A percentile compares a stretch with the other conserved stretches of the same genome.
Evolutionary conservation across 768 basidiomycete genomes (phyloP).

Genomic region (Porpolomopsis calyptriformis): DNA sequence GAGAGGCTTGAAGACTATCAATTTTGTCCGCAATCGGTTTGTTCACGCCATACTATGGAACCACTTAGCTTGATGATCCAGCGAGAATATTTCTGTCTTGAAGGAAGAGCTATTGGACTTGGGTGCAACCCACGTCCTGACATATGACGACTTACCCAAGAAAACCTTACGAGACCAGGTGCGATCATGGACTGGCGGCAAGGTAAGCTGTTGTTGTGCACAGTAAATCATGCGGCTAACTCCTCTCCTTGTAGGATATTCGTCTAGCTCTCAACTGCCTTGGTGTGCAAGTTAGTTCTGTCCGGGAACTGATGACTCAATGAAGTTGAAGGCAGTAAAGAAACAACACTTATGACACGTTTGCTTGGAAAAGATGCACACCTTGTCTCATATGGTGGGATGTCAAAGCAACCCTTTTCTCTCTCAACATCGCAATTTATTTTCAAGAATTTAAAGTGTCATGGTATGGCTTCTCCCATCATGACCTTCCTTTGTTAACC

Average conservation of each 20-base stretch:
- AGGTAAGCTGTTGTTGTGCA: conserved; percentile 27
- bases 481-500: neutral
- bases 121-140: conserved; percentile 68
- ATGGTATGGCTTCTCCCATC: conserved; percentile 21
- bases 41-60: conserved; percentile 7
- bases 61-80: conserved; percentile 14
- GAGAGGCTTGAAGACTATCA: conserved; percentile 64
- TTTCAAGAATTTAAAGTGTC: conserved; percentile 69
- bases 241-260: conserved; percentile 24
- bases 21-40: conserved; percentile 67
- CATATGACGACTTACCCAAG: conserved; percentile 64
- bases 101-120: conserved; percentile 42
- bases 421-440: conserved; percentile 74
- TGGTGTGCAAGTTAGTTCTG: conserved; percentile 19
- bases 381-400: conserved; percentile 81
- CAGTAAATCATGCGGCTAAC: neutral
- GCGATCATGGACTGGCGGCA: conserved; percentile 54
- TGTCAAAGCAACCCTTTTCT: conserved; percentile 75
- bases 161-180: conserved; percentile 42
- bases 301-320: neutral
- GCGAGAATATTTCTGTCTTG: conserved; percentile 43
- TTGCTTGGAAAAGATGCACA: conserved; percentile 58
- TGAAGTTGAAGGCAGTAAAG: conserved; percentile 37
- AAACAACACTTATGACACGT: conserved; percentile 59
- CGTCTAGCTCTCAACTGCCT: conserved; percentile 42